phyloP scores from a whole-genome alignment of 306 rosid genomes.

The Sphenostylis stenocarpa region DNA sequence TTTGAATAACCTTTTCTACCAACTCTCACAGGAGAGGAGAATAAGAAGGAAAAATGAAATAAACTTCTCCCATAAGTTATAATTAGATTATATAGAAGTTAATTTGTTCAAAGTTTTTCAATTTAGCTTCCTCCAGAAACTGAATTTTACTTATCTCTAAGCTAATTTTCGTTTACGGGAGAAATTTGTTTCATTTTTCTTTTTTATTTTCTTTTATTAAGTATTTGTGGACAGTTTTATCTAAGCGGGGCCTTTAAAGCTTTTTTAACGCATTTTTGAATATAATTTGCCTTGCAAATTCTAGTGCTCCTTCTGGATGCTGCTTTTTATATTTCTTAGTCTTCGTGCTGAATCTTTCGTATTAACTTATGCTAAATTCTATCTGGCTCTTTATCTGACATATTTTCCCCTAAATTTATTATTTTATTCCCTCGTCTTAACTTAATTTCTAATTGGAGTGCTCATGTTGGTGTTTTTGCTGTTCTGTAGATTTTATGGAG shows the following conservation, averaged over 20 bases:
- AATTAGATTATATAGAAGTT: neutral
- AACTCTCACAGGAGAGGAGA: neutral
- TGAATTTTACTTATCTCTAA: neutral
- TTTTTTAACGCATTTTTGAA: conserved; percentile 1
- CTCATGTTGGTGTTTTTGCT: conserved; percentile 31
- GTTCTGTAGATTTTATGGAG: conserved; percentile 80
- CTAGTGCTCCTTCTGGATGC: neutral
- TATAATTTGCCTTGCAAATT: neutral
- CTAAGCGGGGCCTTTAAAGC: neutral
- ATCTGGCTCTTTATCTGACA: neutral
- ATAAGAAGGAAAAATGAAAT: neutral
- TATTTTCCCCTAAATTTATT: neutral
- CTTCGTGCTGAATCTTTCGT: conserved; percentile 5
- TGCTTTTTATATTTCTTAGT: conserved; percentile 19
- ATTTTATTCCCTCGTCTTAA: neutral
- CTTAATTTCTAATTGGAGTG: conserved; percentile 1
- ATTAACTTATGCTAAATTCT: conserved; percentile 8
- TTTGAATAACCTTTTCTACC: neutral
- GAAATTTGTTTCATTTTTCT: neutral
- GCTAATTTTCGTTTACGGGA: neutral
- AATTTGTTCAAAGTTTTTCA: neutral
- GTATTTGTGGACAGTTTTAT: neutral
- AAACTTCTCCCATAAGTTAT: neutral
- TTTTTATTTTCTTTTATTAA: neutral
- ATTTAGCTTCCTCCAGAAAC: neutral